These are phyloP conservation scores for Hypoxylon crocopeplum DNA, from an alignment of 495 filamentous ascomycete species.

Conservation along the genomic window DNA sequence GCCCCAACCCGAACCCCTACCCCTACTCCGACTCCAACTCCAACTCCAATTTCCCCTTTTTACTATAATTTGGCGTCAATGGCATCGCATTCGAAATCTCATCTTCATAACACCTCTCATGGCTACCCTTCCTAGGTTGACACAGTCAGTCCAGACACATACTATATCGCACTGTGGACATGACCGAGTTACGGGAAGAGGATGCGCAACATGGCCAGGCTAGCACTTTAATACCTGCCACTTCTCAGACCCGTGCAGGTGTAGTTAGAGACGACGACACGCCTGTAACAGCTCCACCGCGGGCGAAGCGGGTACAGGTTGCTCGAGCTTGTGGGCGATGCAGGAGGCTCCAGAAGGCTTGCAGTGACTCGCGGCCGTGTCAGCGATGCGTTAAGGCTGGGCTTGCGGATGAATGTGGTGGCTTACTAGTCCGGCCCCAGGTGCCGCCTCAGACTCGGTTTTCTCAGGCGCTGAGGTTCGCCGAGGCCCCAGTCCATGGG, in stretches of 20 bases:
- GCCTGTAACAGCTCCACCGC: conserved; percentile 4
- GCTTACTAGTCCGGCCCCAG: neutral
- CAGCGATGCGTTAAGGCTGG: conserved; percentile 36
- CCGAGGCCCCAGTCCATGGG: neutral
- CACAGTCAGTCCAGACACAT: too few species aligned
- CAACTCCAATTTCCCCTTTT: too few species aligned
- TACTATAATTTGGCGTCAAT: too few species aligned
- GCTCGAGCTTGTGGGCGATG: conserved; percentile 42
- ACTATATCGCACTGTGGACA: too few species aligned
- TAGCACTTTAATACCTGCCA: neutral
- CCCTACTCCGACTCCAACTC: too few species aligned
- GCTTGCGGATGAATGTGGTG: conserved; percentile 35
- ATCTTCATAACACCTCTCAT: too few species aligned
- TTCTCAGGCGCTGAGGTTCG: neutral
- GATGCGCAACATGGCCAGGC: too few species aligned
- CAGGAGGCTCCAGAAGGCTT: conserved; percentile 39
- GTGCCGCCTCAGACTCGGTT: conserved; percentile 3
- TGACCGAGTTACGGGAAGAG: too few species aligned
- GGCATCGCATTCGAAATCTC: too few species aligned
- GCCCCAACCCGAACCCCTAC: too few species aligned
- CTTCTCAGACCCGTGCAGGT: neutral
- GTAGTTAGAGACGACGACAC: neutral
- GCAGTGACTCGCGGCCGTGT: conserved; percentile 43
- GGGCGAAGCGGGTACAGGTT: conserved; percentile 36
- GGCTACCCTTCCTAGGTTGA: too few species aligned